These are phyloP conservation scores for Tetrapyrgos nigripes DNA, from an alignment of 1,284 basidiomycete species.

Conservation along the genomic window DNA sequence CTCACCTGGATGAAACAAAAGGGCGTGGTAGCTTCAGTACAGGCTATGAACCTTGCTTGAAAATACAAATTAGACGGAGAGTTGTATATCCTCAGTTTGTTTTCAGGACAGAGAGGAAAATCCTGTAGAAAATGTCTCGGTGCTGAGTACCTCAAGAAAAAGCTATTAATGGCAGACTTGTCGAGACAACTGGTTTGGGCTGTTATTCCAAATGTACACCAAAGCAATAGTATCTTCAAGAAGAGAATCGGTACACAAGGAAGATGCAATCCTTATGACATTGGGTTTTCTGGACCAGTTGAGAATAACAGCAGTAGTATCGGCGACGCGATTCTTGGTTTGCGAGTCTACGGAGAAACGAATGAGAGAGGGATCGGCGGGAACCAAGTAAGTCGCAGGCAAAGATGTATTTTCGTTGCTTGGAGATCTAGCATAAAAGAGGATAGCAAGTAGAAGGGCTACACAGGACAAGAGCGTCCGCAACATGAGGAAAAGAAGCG, in stretches of 20 bases:
- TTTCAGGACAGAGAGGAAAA: constrained; percentile 51
- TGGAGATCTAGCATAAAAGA: not conserved
- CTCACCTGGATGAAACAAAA: constrained; percentile 71
- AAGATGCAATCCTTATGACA: constrained; percentile 57
- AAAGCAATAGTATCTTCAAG: constrained; percentile 55
- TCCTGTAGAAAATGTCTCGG: constrained; percentile 39
- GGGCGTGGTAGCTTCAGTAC: constrained; percentile 53
- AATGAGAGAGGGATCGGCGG: not conserved
- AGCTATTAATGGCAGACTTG: constrained; percentile 42
- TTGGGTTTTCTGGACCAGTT: constrained; percentile 73
- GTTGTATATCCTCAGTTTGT: constrained; percentile 60
- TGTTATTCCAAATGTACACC: constrained; percentile 73
- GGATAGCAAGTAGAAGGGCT: not conserved
- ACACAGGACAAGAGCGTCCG: not conserved
- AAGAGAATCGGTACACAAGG: constrained; percentile 51
- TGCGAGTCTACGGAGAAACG: not conserved
- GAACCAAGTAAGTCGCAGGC: not conserved
- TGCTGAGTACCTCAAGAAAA: not conserved
- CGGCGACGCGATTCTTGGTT: constrained; percentile 17
- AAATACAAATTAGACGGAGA: constrained; percentile 67
- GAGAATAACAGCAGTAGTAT: constrained; percentile 60
- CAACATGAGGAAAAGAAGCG: not conserved
- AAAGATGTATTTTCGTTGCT: not conserved
- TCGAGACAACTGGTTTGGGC: constrained; percentile 46
- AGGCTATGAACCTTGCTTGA: constrained; percentile 69